Evolutionary conservation across 495 filamentous ascomycete species (phyloP).

Genomic region (Trichoderma asperelloides): DNA sequence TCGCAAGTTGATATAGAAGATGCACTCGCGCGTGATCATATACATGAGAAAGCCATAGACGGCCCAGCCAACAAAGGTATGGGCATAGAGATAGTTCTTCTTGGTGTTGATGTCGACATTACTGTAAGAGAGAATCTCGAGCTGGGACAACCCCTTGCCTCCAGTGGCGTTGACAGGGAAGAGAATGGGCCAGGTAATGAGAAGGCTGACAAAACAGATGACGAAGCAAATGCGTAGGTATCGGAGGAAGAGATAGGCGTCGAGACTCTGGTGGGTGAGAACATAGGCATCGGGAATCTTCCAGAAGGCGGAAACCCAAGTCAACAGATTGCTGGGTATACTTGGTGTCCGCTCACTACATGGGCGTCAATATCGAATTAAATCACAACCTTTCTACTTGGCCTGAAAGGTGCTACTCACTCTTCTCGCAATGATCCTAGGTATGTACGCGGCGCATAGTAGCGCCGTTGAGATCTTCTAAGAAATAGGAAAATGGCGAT

Average conservation of each 20-base stretch:
- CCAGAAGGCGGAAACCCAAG: conserved; percentile 71
- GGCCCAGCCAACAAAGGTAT: conserved; percentile 60
- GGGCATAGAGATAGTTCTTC: conserved; percentile 65
- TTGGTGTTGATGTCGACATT: conserved; percentile 52
- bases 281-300: conserved; percentile 75
- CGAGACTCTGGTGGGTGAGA: conserved; percentile 81
- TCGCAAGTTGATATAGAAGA: conserved; percentile 91
- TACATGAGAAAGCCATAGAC: conserved; percentile 84
- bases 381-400: neutral
- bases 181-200: conserved; percentile 75
- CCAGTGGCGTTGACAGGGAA: conserved; percentile 86
- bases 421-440: conserved; percentile 61
- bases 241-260: conserved; percentile 79
- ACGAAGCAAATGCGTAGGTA: conserved; percentile 66
- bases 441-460: conserved; percentile 85
- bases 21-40: conserved; percentile 80
- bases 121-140: conserved; percentile 70
- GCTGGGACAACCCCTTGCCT: conserved; percentile 49
- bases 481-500: conserved; percentile 67
- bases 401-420: conserved; percentile 27
- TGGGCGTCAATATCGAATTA: neutral
- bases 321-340: conserved; percentile 59
- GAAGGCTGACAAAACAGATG: conserved; percentile 71
- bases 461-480: conserved; percentile 59
- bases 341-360: conserved; percentile 57